Evolutionary conservation across 768 basidiomycete genomes (phyloP).

Genomic region (Tricholoma hemisulphureum): DNA sequence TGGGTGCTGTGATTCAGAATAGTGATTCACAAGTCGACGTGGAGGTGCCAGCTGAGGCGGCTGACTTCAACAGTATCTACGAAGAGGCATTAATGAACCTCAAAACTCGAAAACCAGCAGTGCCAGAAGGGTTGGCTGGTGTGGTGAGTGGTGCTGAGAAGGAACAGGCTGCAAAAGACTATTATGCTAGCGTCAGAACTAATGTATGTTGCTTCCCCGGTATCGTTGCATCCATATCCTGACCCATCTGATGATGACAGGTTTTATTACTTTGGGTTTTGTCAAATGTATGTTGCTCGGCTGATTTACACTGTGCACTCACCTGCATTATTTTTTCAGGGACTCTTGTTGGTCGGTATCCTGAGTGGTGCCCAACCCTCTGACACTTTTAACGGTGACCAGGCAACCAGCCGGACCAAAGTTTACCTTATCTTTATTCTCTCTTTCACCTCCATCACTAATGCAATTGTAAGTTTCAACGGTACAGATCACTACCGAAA

Average conservation of each 20-base stretch:
- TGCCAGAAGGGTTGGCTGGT: constrained; percentile 25
- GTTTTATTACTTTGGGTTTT: constrained; percentile 79
- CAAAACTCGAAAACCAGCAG: constrained; percentile 45
- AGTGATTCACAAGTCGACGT: constrained; percentile 82
- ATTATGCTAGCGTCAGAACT: constrained; percentile 85
- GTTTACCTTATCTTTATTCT: constrained; percentile 80
- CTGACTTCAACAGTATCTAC: constrained; percentile 81
- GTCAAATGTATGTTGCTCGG: constrained; percentile 57
- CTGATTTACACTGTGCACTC: not conserved
- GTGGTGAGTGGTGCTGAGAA: constrained; percentile 53
- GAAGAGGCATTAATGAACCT: constrained; percentile 80
- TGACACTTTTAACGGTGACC: constrained; percentile 55
- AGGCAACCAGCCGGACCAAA: constrained; percentile 57
- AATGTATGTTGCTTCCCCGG: constrained; percentile 46
- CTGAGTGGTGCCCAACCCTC: constrained; percentile 56
- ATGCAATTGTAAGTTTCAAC: constrained; percentile 46
- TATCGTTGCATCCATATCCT: not conserved
- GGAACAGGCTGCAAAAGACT: constrained; percentile 76
- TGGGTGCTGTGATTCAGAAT: constrained; percentile 82
- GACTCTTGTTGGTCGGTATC: constrained; percentile 66
- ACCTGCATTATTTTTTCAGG: constrained; percentile 42
- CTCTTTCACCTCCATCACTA: constrained; percentile 77
- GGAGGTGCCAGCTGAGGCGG: constrained; percentile 77
- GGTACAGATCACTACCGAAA: constrained; percentile 5
- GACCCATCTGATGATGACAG: constrained; percentile 24